phyloP scores from a whole-genome alignment of 192 early-diverging fungal species.

The Gryganskiella cystojenkinii region DNA sequence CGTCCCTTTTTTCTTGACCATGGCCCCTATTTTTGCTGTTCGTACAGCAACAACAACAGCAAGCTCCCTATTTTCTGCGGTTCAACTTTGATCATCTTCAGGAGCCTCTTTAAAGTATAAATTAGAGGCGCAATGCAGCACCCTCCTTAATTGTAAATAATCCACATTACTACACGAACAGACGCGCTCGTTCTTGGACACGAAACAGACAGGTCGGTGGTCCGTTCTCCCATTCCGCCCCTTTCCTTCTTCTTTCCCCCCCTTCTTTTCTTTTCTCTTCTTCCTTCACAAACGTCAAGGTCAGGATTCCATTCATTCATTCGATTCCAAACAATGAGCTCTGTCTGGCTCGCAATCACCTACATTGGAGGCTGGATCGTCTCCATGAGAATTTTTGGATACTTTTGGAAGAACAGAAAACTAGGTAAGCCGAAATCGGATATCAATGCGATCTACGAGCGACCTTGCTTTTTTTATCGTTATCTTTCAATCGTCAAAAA shows the following conservation, averaged over 20 bases:
- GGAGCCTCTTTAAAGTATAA: too few relatives aligned
- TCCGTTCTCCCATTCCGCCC: background rate
- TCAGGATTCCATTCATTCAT: conserved; percentile 5
- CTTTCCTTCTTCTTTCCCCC: background rate
- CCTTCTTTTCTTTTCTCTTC: conserved; percentile 2
- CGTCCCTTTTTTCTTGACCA: background rate
- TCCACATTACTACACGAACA: too few relatives aligned
- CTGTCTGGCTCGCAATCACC: conserved; percentile 35
- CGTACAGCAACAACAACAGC: too few relatives aligned
- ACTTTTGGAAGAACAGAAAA: conserved; percentile 49
- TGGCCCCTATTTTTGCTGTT: background rate
- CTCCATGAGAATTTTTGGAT: conserved; percentile 49
- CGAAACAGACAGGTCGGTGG: too few relatives aligned
- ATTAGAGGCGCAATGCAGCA: too few relatives aligned
- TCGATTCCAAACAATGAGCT: conserved; percentile 11
- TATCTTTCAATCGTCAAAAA: background rate
- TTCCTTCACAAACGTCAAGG: background rate
- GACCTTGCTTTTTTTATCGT: background rate
- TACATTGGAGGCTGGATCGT: conserved; percentile 50
- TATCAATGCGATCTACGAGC: background rate
- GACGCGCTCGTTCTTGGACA: too few relatives aligned
- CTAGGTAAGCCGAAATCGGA: conserved; percentile 20
- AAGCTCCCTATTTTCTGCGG: too few relatives aligned
- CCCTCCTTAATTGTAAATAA: too few relatives aligned
- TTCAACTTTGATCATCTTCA: too few relatives aligned